Evolutionary conservation across 1,139 yeast genomes (phyloP).

Genomic region (Taphrina sp.): DNA sequence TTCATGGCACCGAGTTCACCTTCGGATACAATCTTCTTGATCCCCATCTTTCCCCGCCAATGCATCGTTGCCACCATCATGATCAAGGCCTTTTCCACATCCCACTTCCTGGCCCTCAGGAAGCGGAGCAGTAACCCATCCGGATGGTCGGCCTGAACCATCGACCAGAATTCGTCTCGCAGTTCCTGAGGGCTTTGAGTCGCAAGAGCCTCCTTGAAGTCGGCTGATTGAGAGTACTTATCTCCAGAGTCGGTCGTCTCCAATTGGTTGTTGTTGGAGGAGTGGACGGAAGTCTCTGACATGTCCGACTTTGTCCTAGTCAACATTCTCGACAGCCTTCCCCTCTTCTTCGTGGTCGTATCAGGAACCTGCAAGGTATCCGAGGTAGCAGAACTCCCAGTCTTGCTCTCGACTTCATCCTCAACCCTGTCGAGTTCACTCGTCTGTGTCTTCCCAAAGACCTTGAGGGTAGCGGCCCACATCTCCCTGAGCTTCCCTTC

Average conservation of each 20-base stretch:
- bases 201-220: constrained; percentile 39
- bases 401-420: constrained; percentile 39
- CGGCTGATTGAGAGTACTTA: constrained; percentile 39
- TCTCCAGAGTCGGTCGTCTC: constrained; percentile 36
- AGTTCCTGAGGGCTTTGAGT: constrained; percentile 40
- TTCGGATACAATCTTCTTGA: constrained; percentile 56
- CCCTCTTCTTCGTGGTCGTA: constrained; percentile 18
- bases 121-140: constrained; percentile 68
- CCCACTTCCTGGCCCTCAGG: constrained; percentile 72
- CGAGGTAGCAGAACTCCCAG: constrained; percentile 39
- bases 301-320: constrained; percentile 24
- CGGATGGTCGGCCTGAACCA: constrained; percentile 59
- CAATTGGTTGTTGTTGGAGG: neutral
- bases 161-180: constrained; percentile 51
- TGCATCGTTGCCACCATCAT: constrained; percentile 66
- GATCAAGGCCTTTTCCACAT: constrained; percentile 58
- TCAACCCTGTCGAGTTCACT: constrained; percentile 38
- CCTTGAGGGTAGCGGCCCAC: constrained; percentile 66
- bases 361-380: constrained; percentile 36
- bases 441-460: constrained; percentile 55
- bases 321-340: constrained; percentile 32
- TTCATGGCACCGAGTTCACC: constrained; percentile 57
- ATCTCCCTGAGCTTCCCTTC: constrained; percentile 69
- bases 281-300: constrained; percentile 7
- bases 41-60: constrained; percentile 62